These are phyloP conservation scores for Xylariaceae sp. DNA, from an alignment of 2,329 filamentous ascomycete species.

Conservation along the genomic window DNA sequence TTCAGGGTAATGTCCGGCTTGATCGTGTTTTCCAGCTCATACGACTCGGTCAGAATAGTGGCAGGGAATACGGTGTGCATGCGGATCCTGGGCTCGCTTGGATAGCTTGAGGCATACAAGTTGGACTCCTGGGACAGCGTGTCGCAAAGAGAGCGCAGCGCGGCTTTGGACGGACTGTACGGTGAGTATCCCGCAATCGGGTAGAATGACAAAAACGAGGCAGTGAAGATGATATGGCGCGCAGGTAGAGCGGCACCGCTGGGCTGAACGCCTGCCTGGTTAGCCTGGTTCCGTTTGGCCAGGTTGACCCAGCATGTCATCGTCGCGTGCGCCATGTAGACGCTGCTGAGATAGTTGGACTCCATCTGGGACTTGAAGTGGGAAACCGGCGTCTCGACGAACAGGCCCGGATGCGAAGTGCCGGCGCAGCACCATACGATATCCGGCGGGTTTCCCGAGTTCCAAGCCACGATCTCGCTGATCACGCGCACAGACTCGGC, in stretches of 20 bases:
- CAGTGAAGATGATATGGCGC: constrained; percentile 64
- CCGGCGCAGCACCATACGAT: constrained; percentile 64
- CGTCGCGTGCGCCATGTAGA: constrained; percentile 36
- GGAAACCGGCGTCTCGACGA: constrained; percentile 33
- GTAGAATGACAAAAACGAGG: constrained; percentile 55
- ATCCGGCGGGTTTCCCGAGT: constrained; percentile 48
- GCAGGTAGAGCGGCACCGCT: constrained; percentile 2
- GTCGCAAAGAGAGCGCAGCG: constrained; percentile 60
- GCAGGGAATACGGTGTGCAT: constrained; percentile 63
- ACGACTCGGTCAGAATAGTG: constrained; percentile 56
- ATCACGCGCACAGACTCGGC: constrained; percentile 54
- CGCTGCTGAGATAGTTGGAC: constrained; percentile 37
- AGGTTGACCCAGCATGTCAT: constrained; percentile 29
- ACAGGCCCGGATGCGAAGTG: constrained; percentile 47
- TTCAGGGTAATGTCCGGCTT: constrained; percentile 20
- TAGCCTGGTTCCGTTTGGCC: neutral
- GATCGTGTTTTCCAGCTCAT: constrained; percentile 19
- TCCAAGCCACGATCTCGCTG: constrained; percentile 56
- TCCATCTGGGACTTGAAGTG: constrained; percentile 35
- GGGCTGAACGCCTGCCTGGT: neutral
- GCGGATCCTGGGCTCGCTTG: constrained; percentile 37
- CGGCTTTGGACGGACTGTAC: constrained; percentile 62
- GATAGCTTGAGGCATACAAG: constrained; percentile 31
- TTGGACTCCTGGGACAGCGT: constrained; percentile 55
- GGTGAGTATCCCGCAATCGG: constrained; percentile 59